Conservation (phyloP, 2,329 filamentous ascomycete genomes). For the Venturia carpophila region DNA sequence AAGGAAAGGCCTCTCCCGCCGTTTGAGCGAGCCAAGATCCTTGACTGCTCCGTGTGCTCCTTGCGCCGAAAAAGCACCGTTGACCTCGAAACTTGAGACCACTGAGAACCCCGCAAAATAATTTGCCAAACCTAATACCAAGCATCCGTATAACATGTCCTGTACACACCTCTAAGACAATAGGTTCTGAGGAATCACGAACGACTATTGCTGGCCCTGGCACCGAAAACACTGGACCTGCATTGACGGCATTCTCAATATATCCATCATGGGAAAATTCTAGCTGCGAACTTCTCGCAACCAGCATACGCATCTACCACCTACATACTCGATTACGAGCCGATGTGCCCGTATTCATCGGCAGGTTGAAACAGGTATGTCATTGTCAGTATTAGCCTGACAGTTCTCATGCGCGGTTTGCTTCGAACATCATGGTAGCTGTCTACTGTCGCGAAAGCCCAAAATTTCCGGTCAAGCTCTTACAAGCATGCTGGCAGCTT, state of each 20-base stretch:
- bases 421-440: not conserved
- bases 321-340: not conserved
- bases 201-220: not conserved
- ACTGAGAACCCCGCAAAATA: not conserved
- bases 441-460: not conserved
- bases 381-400: not conserved
- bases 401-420: not conserved
- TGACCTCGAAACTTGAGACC: not conserved
- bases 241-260: not conserved
- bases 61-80: not conserved
- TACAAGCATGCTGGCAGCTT: not conserved
- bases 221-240: not conserved
- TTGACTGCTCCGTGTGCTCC: not conserved
- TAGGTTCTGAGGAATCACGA: not conserved
- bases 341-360: not conserved
- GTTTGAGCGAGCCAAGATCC: not conserved
- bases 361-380: not conserved
- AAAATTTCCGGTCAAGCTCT: not conserved
- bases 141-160: not conserved
- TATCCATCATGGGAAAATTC: slow-evolving; percentile 2
- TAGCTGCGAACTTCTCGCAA: not conserved
- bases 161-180: not conserved
- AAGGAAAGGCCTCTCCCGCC: not conserved
- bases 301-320: not conserved
- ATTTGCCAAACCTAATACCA: not conserved